These are phyloP conservation scores for Heliamphora pulchella DNA, from an alignment of 179 eudicot genomes.

Conservation along the genomic window DNA sequence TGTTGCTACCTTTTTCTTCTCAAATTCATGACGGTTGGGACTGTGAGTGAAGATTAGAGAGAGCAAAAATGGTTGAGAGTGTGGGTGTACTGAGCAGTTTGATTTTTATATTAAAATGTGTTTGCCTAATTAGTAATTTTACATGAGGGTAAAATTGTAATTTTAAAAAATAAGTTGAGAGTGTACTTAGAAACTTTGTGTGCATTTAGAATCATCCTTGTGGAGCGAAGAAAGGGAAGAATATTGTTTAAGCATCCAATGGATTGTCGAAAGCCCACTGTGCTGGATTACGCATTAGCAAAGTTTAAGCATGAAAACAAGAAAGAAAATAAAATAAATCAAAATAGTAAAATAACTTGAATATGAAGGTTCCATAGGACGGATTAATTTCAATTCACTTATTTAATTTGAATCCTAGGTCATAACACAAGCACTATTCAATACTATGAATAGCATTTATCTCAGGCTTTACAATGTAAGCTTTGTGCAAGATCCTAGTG, in stretches of 20 bases:
- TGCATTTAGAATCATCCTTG: no score
- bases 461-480: background rate
- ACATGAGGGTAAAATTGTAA: no score
- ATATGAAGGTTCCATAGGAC: constrained; percentile 4
- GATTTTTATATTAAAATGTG: no score
- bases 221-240: background rate
- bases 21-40: no score
- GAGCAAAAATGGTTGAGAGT: no score
- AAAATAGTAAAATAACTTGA: background rate
- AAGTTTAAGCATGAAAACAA: background rate
- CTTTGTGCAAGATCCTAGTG: background rate
- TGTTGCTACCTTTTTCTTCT: no score
- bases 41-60: no score
- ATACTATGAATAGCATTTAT: background rate
- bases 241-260: constrained; percentile 2
- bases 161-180: no score
- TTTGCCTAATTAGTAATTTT: no score
- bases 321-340: background rate
- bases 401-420: background rate
- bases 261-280: background rate
- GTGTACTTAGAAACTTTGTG: no score
- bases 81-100: no score
- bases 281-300: background rate
- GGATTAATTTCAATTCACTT: background rate
- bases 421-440: background rate